Conservation (phyloP, 2,329 filamentous ascomycete genomes). For the Alternaria gansuensis region DNA sequence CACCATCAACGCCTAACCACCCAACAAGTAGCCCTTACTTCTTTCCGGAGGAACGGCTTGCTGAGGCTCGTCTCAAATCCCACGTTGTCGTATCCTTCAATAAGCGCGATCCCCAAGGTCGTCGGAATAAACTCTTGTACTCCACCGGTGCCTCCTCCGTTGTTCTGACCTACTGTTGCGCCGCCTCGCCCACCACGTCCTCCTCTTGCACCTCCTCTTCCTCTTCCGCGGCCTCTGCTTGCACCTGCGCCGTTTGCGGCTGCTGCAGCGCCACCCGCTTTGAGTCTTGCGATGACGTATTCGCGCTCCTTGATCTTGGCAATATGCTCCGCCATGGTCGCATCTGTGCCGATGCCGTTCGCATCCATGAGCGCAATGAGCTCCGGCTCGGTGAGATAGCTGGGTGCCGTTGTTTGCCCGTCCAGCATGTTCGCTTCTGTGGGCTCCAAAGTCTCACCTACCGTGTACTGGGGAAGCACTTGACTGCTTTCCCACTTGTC, state of each 20-base stretch:
- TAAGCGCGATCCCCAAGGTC: constrained; percentile 86
- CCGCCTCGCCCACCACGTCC: constrained; percentile 59
- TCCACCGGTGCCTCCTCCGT: constrained; percentile 55
- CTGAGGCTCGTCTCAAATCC: constrained; percentile 90
- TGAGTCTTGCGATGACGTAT: constrained; percentile 77
- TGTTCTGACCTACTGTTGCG: constrained; percentile 51
- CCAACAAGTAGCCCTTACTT: constrained; percentile 57
- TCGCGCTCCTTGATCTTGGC: constrained; percentile 90
- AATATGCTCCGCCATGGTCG: constrained; percentile 99
- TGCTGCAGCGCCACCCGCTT: constrained; percentile 46
- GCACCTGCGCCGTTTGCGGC: constrained; percentile 52
- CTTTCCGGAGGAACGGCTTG: constrained; percentile 94
- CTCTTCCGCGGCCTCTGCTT: constrained; percentile 56
- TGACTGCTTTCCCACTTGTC: constrained; percentile 94
- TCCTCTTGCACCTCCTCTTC: constrained; percentile 43
- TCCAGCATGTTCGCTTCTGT: constrained; percentile 89
- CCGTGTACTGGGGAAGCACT: constrained; percentile 78
- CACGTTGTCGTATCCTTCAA: constrained; percentile 94
- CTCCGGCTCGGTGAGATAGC: constrained; percentile 92
- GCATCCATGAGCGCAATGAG: constrained; percentile 97
- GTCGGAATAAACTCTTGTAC: constrained; percentile 93
- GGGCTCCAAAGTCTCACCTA: constrained; percentile 85
- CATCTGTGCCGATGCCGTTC: constrained; percentile 97
- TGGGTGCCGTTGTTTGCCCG: constrained; percentile 85
- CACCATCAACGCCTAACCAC: constrained; percentile 12